Conservation (phyloP, 208 protist species). For the Tritrichomonas musculus region DNA sequence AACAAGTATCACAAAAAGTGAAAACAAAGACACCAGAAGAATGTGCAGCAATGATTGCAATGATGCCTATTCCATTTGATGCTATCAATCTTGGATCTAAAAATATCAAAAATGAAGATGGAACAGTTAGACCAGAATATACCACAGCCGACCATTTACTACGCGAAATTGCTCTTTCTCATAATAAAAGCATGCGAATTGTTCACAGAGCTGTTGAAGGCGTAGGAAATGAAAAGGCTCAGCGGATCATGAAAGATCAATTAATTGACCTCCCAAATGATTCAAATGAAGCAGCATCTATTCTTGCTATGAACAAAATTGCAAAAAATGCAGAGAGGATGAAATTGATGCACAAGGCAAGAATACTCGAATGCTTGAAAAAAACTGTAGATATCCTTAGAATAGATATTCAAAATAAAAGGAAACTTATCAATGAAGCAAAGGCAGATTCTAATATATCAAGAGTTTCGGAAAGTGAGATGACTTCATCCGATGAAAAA, state of each 20-base stretch:
- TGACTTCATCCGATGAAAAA: background rate
- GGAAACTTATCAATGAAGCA: background rate
- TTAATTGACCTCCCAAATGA: background rate
- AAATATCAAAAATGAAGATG: too few relatives aligned
- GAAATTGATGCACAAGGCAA: background rate
- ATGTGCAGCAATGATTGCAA: background rate
- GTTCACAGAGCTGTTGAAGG: background rate
- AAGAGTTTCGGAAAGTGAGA: background rate
- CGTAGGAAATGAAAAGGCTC: background rate
- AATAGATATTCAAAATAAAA: background rate
- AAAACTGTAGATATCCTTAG: background rate
- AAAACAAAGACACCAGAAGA: background rate
- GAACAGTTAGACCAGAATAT: background rate
- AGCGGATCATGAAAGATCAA: background rate
- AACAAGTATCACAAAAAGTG: background rate
- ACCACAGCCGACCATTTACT: background rate
- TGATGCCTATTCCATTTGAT: background rate
- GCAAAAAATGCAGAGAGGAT: background rate
- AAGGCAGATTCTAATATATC: background rate
- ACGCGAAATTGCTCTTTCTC: background rate
- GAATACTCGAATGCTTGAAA: background rate
- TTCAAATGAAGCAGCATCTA: background rate
- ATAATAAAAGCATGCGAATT: background rate
- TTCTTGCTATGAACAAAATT: background rate
- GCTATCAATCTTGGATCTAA: background rate